These are phyloP conservation scores for Eucalyptus globulus DNA, from an alignment of 345 rosid species.

Conservation along the genomic window DNA sequence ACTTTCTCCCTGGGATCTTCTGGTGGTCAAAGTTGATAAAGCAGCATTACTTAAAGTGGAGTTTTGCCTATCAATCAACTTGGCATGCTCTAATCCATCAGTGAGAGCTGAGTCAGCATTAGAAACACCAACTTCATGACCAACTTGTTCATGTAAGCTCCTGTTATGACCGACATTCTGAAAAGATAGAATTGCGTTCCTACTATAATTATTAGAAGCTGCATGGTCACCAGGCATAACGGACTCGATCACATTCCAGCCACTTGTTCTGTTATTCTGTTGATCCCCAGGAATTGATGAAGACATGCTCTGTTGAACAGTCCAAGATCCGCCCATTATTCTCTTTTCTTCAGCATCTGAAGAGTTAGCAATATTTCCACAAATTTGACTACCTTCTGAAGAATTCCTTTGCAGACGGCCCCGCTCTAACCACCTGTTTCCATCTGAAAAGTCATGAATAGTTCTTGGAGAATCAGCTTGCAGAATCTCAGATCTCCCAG, in stretches of 20 bases:
- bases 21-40: not conserved
- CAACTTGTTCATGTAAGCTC: not conserved
- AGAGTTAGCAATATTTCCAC: slow-evolving; percentile 22
- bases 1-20: not conserved
- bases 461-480: slow-evolving; percentile 23
- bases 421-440: slow-evolving; percentile 27
- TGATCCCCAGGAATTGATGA: slow-evolving; percentile 9
- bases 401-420: slow-evolving; percentile 26
- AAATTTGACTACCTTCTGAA: slow-evolving; percentile 23
- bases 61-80: not conserved
- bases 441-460: slow-evolving; percentile 21
- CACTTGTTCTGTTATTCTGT: slow-evolving; percentile 15
- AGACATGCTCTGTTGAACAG: slow-evolving; percentile 11
- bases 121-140: slow-evolving; percentile 12
- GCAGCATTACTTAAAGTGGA: not conserved
- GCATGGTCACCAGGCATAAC: not conserved
- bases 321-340: slow-evolving; percentile 15
- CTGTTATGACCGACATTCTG: slow-evolving; percentile 5
- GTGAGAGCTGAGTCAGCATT: slow-evolving; percentile 26
- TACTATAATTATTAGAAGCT: slow-evolving; percentile 7
- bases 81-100: not conserved
- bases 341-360: slow-evolving; percentile 19
- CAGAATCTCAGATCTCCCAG: slow-evolving; percentile 13
- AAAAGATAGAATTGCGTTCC: slow-evolving; percentile 11
- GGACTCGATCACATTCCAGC: slow-evolving; percentile 33